A percentile compares a stretch with the other conserved stretches of the same genome.
phyloP scores from a whole-genome alignment of 129 eudicot species.

The sunflower (Helianthus annuus) region HanXRQr2.0-SUNRISE NC_035441.2:116868035-116868534 shows the following conservation, averaged over 20 bases:
- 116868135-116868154: too few relatives aligned
- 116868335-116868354: slow-evolving; percentile 60
- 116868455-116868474: not conserved
- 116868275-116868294: slow-evolving; percentile 1
- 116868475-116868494: not conserved
- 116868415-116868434: not conserved
- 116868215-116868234: slow-evolving; percentile 64
- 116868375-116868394: slow-evolving; percentile 75
- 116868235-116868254: slow-evolving; percentile 63
- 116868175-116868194: too few relatives aligned
- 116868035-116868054: too few relatives aligned
- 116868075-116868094: too few relatives aligned
- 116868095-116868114: too few relatives aligned
- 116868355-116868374: slow-evolving; percentile 81
- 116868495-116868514: too few relatives aligned
- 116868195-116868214: slow-evolving; percentile 55
- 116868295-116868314: not conserved
- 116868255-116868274: not conserved
- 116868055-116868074: too few relatives aligned
- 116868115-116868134: too few relatives aligned
- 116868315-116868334: slow-evolving; percentile 14
- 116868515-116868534: not conserved
- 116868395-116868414: slow-evolving; percentile 36
- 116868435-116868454: not conserved
- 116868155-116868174: too few relatives aligned